These are phyloP conservation scores for Microthlaspi erraticum DNA, from an alignment of 345 rosid genomes.

Conservation along the genomic window DNA sequence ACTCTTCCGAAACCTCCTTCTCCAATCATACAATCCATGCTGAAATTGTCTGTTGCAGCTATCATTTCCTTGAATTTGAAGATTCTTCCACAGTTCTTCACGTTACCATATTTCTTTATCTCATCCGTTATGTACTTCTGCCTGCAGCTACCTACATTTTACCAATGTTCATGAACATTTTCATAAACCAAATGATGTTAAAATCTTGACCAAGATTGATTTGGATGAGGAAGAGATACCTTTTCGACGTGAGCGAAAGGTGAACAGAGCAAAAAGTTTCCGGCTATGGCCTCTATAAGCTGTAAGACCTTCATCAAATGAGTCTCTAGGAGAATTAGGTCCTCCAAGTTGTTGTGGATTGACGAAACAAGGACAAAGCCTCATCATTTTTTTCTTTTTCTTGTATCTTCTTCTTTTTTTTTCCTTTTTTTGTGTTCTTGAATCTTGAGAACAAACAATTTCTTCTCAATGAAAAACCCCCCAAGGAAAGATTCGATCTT, in stretches of 20 bases:
- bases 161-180: not conserved
- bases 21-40: conserved; percentile 52
- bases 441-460: conserved; percentile 26
- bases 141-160: conserved; percentile 51
- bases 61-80: conserved; percentile 57
- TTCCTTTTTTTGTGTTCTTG: conserved; percentile 30
- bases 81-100: conserved; percentile 42
- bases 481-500: conserved; percentile 41
- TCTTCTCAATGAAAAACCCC: conserved; percentile 10
- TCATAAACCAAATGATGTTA: conserved; percentile 10
- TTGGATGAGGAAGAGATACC: conserved; percentile 34
- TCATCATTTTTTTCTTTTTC: conserved; percentile 32
- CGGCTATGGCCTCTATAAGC: conserved; percentile 41
- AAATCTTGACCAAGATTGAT: conserved; percentile 14
- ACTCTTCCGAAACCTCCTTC: conserved; percentile 79
- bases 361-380: conserved; percentile 47
- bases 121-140: conserved; percentile 51
- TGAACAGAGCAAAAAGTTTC: conserved; percentile 40
- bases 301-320: conserved; percentile 46
- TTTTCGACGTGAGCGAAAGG: conserved; percentile 39
- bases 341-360: conserved; percentile 23
- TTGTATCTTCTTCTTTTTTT: not conserved
- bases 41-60: conserved; percentile 61
- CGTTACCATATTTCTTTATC: conserved; percentile 53
- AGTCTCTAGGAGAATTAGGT: conserved; percentile 40